Evolutionary conservation across 176 grass and related monocot species (phyloP).

Genomic region (Ensete ventricosum): DNA sequence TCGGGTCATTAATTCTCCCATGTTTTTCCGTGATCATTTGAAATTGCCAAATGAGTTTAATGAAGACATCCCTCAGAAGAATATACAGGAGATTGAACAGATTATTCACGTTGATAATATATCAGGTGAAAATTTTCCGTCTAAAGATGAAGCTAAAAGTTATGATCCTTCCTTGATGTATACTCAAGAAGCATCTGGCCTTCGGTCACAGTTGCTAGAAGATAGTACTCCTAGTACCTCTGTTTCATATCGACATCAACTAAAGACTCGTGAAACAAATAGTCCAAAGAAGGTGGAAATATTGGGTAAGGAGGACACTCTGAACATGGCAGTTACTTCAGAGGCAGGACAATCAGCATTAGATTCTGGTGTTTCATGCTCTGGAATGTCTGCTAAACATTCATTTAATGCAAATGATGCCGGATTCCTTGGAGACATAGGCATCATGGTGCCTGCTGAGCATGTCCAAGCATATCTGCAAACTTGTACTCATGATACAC

Average conservation of each 20-base stretch:
- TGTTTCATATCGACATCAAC: not conserved
- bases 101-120: not conserved
- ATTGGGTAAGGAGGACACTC: too few species aligned
- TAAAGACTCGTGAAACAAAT: not conserved
- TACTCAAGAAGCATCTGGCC: not conserved
- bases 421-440: not conserved
- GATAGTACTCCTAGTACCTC: not conserved
- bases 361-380: not conserved
- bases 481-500: not conserved
- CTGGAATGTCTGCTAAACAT: not conserved
- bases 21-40: not conserved
- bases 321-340: not conserved
- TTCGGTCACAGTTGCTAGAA: not conserved
- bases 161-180: not conserved
- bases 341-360: not conserved
- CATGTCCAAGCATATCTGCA: not conserved
- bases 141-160: not conserved
- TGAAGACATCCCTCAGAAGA: not conserved
- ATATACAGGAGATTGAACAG: not conserved
- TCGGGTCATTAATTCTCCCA: not conserved
- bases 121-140: not conserved
- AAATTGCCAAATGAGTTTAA: conserved; percentile 1
- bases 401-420: not conserved
- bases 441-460: too few species aligned
- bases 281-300: not conserved